Conservation (phyloP, 345 rosid genomes). For the Eutrema japonicum region DNA sequence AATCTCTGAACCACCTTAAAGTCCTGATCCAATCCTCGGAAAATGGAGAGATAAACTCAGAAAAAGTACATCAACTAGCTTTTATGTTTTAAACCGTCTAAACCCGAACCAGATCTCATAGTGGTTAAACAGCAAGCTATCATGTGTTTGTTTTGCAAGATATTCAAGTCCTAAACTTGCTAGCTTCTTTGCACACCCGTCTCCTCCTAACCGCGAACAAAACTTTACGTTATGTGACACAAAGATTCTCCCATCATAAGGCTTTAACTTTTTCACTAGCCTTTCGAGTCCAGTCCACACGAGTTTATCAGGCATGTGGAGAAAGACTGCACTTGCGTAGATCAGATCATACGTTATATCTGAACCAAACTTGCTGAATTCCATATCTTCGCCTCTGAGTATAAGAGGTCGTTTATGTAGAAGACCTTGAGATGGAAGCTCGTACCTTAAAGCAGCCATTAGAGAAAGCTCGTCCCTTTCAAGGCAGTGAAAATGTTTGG, state of each 20-base stretch:
- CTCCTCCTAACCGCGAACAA: constrained; percentile 80
- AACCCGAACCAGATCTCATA: constrained; percentile 95
- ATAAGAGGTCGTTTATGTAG: constrained; percentile 80
- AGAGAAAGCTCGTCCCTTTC: constrained; percentile 94
- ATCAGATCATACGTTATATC: constrained; percentile 69
- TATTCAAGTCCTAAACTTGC: constrained; percentile 77
- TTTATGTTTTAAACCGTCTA: constrained; percentile 60
- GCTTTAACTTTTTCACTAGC: constrained; percentile 68
- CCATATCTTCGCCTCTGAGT: constrained; percentile 91
- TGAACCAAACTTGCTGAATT: constrained; percentile 73
- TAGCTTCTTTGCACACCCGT: constrained; percentile 74
- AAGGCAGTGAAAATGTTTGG: constrained; percentile 79
- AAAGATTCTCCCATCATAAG: constrained; percentile 79
- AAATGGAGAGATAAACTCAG: constrained; percentile 16
- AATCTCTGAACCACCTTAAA: constrained; percentile 1
- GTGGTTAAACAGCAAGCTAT: constrained; percentile 92
- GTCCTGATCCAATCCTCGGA: constrained; percentile 10
- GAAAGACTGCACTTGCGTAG: constrained; percentile 96
- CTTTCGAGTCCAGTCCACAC: constrained; percentile 95
- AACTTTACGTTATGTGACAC: constrained; percentile 95
- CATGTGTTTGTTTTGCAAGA: constrained; percentile 75
- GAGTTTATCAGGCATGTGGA: constrained; percentile 95
- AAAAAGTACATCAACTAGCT: background rate
- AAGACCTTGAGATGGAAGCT: constrained; percentile 96
- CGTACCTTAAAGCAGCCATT: constrained; percentile 92